These are phyloP conservation scores for Thermomyces lanuginosus DNA, from an alignment of 2,329 filamentous ascomycete species.

Conservation along the genomic window DNA sequence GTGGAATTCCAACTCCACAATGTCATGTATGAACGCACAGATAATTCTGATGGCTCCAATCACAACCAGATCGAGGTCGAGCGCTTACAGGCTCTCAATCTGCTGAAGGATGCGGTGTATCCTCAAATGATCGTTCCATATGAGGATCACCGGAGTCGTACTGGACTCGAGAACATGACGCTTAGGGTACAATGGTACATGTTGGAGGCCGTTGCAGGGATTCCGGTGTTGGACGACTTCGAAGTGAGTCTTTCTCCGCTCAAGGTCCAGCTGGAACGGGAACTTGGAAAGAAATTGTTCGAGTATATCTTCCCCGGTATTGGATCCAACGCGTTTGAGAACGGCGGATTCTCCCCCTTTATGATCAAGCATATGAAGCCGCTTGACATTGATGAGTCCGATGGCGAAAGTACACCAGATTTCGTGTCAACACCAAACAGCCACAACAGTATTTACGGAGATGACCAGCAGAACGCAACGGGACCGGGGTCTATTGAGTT, in stretches of 20 bases:
- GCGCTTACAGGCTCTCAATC: constrained; percentile 73
- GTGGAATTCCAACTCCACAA: constrained; percentile 86
- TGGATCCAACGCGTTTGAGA: constrained; percentile 38
- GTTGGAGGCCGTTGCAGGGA: constrained; percentile 93
- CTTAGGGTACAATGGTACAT: constrained; percentile 93
- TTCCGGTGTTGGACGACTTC: constrained; percentile 92
- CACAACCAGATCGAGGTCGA: constrained; percentile 82
- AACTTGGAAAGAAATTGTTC: constrained; percentile 82
- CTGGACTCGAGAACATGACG: constrained; percentile 56
- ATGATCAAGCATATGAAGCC: constrained; percentile 38
- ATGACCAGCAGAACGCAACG: constrained; percentile 40
- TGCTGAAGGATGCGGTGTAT: constrained; percentile 79
- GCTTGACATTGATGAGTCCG: constrained; percentile 25
- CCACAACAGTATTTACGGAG: constrained; percentile 21
- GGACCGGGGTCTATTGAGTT: constrained; percentile 63
- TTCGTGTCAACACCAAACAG: constrained; percentile 23
- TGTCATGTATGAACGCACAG: constrained; percentile 83
- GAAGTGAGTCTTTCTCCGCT: constrained; percentile 87
- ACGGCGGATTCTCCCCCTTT: constrained; percentile 35
- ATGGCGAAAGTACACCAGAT: constrained; percentile 35
- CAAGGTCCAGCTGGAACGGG: constrained; percentile 81
- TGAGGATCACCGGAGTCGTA: constrained; percentile 46
- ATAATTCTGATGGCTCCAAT: constrained; percentile 94
- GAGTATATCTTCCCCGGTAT: constrained; percentile 93
- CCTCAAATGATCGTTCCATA: constrained; percentile 93